Evolutionary conservation across 805 yeast species (phyloP), one percentile per base, ranked within the genome.

Genomic region (Naumovozyma baii): DNA sequence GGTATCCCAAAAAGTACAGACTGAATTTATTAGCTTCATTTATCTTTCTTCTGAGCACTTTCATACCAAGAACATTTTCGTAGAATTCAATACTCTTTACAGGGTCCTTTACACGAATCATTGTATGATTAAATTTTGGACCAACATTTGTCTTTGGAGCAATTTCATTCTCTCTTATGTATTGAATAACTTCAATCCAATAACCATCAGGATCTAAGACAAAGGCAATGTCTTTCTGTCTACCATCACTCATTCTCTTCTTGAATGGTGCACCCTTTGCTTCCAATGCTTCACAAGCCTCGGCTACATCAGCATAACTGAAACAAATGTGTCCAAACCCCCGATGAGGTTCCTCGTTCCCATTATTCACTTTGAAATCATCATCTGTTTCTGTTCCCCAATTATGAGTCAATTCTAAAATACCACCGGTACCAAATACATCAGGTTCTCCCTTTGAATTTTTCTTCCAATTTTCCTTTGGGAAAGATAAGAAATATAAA

Each of bases 241-340:
- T 78, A 29, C 98, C 98, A 57, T 90, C 97, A 30, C 75, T 62
- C 48, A 88, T 68, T 56, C 70, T 83, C 70, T 90, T 92, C 64
- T 88, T 76, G 69, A 90, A 90, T 37, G 63, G 58, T 40, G 82
- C 96, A 16, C 80, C 83, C 34, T 70, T 66, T 1, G 62, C 60
- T 46, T 80, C 73, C 43, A 90, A 68, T 19, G 66, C 59, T 31
- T 64, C 63, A 61, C 90, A 86, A 4, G 78, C 66, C 9, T 58
- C 72, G 39, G 64, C 77, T 41, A 90, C 75, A 63, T 88, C 80
- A 50, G 85, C 84, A 13, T 88, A 95, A 1, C 95, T 72, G 49
- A 90, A 65, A 63, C 96, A 86, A 43, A 87, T 78, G 63, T 90
- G 98, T 17, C 98, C 98, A 56, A 88, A 90, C 0, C 98, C 97